Evolutionary conservation across 768 basidiomycete species (phyloP), one percentile per base, ranked within the genome.

Genomic region (Saitozyma podzolica): DNA sequence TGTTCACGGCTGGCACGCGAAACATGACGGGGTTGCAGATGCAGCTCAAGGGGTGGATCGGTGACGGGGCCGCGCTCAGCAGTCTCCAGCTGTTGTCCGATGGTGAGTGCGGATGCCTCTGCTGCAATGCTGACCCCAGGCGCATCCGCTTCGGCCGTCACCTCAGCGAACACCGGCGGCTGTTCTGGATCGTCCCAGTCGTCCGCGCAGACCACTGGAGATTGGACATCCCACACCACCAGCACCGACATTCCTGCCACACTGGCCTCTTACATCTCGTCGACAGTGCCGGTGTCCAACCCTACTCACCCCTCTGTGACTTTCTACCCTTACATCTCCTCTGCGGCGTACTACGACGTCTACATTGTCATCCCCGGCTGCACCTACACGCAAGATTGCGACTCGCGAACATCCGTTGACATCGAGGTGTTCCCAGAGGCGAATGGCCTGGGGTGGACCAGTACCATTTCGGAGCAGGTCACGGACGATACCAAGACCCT

Each of bases 311-410:
- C 96, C 13, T 87, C 84, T 42, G 86, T 95, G 75, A 93, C 90
- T 0, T 96, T 91, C 88, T 84, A 86, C 78, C 94, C 94, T 0
- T 92, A 91, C 71, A 88, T 98, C n/a, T 91, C 91, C 0, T 88
- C 90, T 9, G 84, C 89, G 3, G 96, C 93, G 40, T 81, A 85
- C 62, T 99, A 99, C 79, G 85, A 88, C 48, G 83, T 98, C 66
- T 89, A 88, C 79, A 75, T 98, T 48, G 83, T 90, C 50, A 84
- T 95, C 14, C 96, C 96, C 0, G 94, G 94, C 11, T 99, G 96
- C 80, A 81, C 82, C 3, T 80, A 86, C 60, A 85, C 92, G 72
- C 86, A 88, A 64, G 89, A 95, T 72, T 99, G 96, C 74, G 82
- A 79, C 14, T 78, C 82, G 29, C 87, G 96, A 14, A 96, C 94